Conservation (phyloP, 495 filamentous ascomycete species). For the Penicillium arizonense region DNA sequence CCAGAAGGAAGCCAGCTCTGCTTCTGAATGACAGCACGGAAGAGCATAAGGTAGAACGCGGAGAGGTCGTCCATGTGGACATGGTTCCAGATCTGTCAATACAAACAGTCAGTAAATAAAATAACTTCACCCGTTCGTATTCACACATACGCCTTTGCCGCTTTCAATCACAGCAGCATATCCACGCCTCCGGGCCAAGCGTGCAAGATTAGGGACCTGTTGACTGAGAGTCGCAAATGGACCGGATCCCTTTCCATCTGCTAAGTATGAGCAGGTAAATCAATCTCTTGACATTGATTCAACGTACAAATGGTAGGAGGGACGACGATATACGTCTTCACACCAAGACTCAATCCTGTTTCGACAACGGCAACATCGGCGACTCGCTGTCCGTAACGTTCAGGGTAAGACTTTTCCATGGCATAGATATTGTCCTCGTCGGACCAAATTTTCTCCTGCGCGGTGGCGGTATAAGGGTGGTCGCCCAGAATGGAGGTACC, state of each 20-base stretch:
- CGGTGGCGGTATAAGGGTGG: slow-evolving; percentile 34
- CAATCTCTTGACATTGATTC: background rate
- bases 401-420: slow-evolving; percentile 37
- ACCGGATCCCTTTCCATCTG: background rate
- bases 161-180: background rate
- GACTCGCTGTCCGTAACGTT: slow-evolving; percentile 43
- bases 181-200: background rate
- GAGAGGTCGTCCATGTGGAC: slow-evolving; percentile 48
- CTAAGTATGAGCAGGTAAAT: background rate
- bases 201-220: slow-evolving; percentile 3
- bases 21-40: slow-evolving; percentile 9
- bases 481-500: slow-evolving; percentile 50
- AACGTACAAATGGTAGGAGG: slow-evolving; percentile 41
- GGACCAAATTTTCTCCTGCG: slow-evolving; percentile 35
- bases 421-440: slow-evolving; percentile 42
- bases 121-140: background rate
- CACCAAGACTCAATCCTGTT: slow-evolving; percentile 30
- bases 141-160: slow-evolving; percentile 1
- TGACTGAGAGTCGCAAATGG: slow-evolving; percentile 1
- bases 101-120: slow-evolving; percentile 20
- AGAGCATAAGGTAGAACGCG: slow-evolving; percentile 33
- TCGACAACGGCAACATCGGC: slow-evolving; percentile 46
- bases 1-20: slow-evolving; percentile 35
- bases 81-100: slow-evolving; percentile 39
- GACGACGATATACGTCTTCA: slow-evolving; percentile 49